Percentiles rank a stretch among this genome's conserved stretches.
Evolutionary conservation across 805 yeast species (phyloP).

Genomic region (Candida manassasensis): DNA sequence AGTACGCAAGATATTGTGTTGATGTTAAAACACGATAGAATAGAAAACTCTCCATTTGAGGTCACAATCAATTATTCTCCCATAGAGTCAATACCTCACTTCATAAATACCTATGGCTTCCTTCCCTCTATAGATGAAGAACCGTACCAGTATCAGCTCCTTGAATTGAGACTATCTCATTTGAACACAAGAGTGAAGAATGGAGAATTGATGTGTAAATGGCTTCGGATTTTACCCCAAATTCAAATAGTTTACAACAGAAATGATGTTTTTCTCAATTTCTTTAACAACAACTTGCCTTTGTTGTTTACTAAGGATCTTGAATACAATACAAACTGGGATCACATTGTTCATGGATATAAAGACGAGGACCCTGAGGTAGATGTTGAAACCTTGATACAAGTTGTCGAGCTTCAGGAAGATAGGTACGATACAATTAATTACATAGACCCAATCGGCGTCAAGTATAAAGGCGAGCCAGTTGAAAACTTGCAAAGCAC

Average conservation of each 20-base stretch:
- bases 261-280: constrained; percentile 12
- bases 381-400: constrained; percentile 20
- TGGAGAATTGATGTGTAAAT: constrained; percentile 15
- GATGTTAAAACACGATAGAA: constrained; percentile 37
- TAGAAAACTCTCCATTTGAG: constrained; percentile 12
- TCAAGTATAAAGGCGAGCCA: constrained; percentile 6
- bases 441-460: constrained; percentile 22
- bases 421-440: constrained; percentile 21
- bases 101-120: constrained; percentile 29
- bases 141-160: constrained; percentile 7
- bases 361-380: constrained; percentile 19
- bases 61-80: constrained; percentile 24
- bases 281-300: constrained; percentile 15
- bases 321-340: constrained; percentile 65
- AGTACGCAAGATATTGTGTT: constrained; percentile 49
- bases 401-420: constrained; percentile 21
- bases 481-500: not conserved
- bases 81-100: constrained; percentile 18
- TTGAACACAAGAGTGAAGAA: constrained; percentile 2
- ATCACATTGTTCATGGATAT: constrained; percentile 11
- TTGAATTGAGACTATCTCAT: constrained; percentile 5
- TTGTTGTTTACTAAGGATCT: constrained; percentile 47
- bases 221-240: constrained; percentile 26
- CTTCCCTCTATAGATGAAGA: constrained; percentile 15
- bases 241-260: constrained; percentile 16